A percentile compares a stretch with the other conserved stretches of the same genome.
Evolutionary conservation across 768 basidiomycete genomes (phyloP).

Genomic region (Suillus sp.): DNA sequence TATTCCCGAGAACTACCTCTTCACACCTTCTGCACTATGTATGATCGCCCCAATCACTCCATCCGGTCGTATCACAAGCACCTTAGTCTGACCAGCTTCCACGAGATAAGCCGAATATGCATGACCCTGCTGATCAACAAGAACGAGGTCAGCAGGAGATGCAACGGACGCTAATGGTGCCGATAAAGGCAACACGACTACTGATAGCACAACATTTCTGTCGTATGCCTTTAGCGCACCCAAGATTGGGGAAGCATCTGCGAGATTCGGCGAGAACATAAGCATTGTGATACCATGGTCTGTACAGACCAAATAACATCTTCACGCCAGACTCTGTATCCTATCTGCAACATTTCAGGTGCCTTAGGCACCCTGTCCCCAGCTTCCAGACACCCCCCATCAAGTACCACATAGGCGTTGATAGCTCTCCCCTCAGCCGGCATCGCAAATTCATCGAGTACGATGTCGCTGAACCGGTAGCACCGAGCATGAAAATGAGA

Average conservation of each 20-base stretch:
- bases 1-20: not conserved
- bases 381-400: slow-evolving; percentile 16
- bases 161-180: not conserved
- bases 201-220: not conserved
- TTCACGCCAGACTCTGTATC: slow-evolving; percentile 13
- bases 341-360: slow-evolving; percentile 21
- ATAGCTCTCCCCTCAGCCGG: slow-evolving; percentile 4
- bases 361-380: slow-evolving; percentile 18
- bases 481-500: slow-evolving; percentile 34
- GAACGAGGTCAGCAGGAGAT: slow-evolving; percentile 29
- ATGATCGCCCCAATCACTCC: slow-evolving; percentile 32
- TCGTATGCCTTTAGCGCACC: slow-evolving; percentile 2
- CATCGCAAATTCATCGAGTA: slow-evolving; percentile 13
- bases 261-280: slow-evolving; percentile 5
- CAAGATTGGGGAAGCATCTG: slow-evolving; percentile 13
- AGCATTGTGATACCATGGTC: slow-evolving; percentile 21
- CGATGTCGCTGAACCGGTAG: slow-evolving; percentile 16
- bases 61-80: slow-evolving; percentile 33
- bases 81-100: slow-evolving; percentile 31
- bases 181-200: slow-evolving; percentile 8
- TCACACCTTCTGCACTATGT: slow-evolving; percentile 21
- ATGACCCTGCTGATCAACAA: slow-evolving; percentile 38
- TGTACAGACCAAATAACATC: slow-evolving; percentile 32
- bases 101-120: slow-evolving; percentile 40
- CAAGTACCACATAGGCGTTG: slow-evolving; percentile 10